These are phyloP conservation scores for Chrysoporthe cubensis DNA, from an alignment of 2,329 filamentous ascomycete genomes.

Conservation along the genomic window DNA sequence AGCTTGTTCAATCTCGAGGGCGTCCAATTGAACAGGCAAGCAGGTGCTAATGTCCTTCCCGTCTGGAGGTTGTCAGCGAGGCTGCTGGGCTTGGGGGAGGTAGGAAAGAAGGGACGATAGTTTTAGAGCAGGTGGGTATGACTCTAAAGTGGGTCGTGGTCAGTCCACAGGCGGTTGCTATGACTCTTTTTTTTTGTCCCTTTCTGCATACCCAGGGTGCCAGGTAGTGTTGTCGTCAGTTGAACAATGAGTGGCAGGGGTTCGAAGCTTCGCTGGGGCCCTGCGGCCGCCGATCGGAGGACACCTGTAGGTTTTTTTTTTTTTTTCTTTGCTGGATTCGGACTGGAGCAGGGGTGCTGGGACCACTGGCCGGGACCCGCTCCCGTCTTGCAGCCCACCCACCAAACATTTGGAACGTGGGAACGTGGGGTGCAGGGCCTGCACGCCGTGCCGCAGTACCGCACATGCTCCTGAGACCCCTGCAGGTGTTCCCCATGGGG, in stretches of 20 bases:
- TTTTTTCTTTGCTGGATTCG: neutral
- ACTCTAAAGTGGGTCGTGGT: neutral
- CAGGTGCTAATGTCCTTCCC: slow-evolving; percentile 7
- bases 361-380: too few species aligned
- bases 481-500: neutral
- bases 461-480: neutral
- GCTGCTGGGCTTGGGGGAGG: neutral
- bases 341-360: neutral
- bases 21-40: slow-evolving; percentile 14
- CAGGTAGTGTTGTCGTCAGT: neutral
- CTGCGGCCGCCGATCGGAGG: slow-evolving; percentile 9
- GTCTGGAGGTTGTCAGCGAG: neutral
- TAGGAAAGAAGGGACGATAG: neutral
- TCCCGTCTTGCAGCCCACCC: neutral
- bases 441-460: neutral
- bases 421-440: slow-evolving; percentile 3
- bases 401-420: neutral
- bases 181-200: neutral
- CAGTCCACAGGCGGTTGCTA: neutral
- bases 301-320: slow-evolving; percentile 4
- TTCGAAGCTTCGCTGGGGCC: neutral
- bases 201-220: neutral
- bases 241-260: neutral
- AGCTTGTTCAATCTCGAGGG: slow-evolving; percentile 22
- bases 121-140: neutral